Base-by-base conservation (phyloP, 306 rosid genomes). In the Glycine tomentella region DNA sequence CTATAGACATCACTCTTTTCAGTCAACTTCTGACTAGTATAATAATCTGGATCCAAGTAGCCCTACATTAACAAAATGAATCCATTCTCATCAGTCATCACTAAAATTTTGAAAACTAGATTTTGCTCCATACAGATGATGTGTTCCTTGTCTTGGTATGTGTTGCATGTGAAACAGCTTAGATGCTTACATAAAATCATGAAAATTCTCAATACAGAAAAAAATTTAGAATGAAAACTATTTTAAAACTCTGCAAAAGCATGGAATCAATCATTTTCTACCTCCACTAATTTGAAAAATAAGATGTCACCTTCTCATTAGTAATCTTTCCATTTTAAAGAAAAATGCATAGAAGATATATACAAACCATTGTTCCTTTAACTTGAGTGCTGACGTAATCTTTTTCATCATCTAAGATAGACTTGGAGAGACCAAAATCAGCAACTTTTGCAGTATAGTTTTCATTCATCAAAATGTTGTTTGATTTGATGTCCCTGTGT, bases 351-450 rank as follows among this genome's bases (percentile, higher is more conserved):
- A 69, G 67, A 50, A 70, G 62, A 48, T 12, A 42, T 2, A 55
- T 16, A 91, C 97, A 65, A 76, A 72, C 91, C 97, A 86, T 74
- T 78, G 93, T 91, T 55, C 92, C 91, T 84, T 87, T 90, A 55
- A 90, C 93, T 88, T 87, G 91, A 62, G 93, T 89, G 45, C 87
- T 72, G 16, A 89, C 55, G 56, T 92, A 85, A 78, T 79, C 90
- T 68, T 67, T 86, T 17, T 69, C 87, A 69, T 36, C 13, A 69
- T 89, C 88, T 71, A 55, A 72, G 82, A 86, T 78, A 7, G 77
- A 84, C 83, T 90, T 92, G 49, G 89, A 89, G 73, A 90, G 88
- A 36, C 97, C 97, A 80, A 92, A 92, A 74, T 92, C 97, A 13
- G 91, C 78, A 57, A 90, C 93, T 85, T 90, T 92, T 44, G 90